Conservation (phyloP, 768 basidiomycete genomes). For the Leccinum rimulosum region DNA sequence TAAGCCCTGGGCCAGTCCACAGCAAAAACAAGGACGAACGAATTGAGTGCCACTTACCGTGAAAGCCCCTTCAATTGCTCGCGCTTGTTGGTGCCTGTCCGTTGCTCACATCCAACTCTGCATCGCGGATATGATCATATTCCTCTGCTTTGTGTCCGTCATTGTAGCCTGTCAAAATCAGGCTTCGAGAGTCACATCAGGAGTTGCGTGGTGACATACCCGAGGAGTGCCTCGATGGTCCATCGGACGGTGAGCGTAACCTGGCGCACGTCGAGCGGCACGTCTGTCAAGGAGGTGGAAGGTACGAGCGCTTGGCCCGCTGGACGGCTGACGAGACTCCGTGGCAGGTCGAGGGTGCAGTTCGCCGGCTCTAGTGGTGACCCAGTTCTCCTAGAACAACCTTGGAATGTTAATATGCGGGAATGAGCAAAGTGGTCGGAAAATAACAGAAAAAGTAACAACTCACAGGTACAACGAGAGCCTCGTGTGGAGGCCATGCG, state of each 20-base stretch:
- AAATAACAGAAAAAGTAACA: background rate
- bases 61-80: too few species aligned
- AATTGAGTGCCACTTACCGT: too few species aligned
- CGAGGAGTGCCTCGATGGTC: slow-evolving; percentile 63
- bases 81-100: slow-evolving; percentile 42
- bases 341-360: slow-evolving; percentile 69
- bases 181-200: slow-evolving; percentile 76
- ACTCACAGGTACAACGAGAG: slow-evolving; percentile 71
- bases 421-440: background rate
- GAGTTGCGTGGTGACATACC: slow-evolving; percentile 75
- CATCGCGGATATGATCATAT: slow-evolving; percentile 9
- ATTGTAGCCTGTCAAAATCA: slow-evolving; percentile 48
- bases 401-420: slow-evolving; percentile 65
- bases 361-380: slow-evolving; percentile 80
- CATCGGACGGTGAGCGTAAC: slow-evolving; percentile 56
- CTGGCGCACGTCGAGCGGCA: slow-evolving; percentile 48
- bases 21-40: too few species aligned
- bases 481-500: slow-evolving; percentile 70
- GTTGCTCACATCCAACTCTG: slow-evolving; percentile 28
- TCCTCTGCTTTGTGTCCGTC: slow-evolving; percentile 47
- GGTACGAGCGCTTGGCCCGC: slow-evolving; percentile 52
- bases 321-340: slow-evolving; percentile 62
- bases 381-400: slow-evolving; percentile 80
- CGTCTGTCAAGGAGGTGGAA: slow-evolving; percentile 74
- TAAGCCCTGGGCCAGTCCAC: too few species aligned